Percentiles rank a stretch among this genome's conserved stretches.
Evolutionary conservation across 2,329 filamentous ascomycete species (phyloP).

Genomic region (Daldinia sp.): DNA sequence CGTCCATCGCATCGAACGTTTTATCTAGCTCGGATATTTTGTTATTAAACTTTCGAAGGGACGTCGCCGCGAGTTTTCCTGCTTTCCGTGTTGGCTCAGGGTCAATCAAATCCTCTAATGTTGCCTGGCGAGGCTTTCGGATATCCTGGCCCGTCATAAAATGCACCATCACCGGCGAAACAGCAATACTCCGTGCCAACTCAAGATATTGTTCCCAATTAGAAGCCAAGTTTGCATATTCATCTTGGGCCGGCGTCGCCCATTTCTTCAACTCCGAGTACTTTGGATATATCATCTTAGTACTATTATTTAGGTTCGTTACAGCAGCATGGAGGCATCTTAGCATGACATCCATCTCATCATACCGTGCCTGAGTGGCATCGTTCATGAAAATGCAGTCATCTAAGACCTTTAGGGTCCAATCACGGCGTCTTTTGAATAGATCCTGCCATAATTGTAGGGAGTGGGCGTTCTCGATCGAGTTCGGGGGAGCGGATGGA

Average conservation of each 20-base stretch:
- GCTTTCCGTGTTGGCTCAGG: constrained; percentile 75
- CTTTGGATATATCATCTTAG: constrained; percentile 75
- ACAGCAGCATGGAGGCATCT: constrained; percentile 85
- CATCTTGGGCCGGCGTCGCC: constrained; percentile 71
- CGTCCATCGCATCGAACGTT: constrained; percentile 66
- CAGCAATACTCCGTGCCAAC: constrained; percentile 69
- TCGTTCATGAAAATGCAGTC: constrained; percentile 73
- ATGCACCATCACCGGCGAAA: constrained; percentile 70
- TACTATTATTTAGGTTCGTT: constrained; percentile 80
- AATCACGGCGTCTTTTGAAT: constrained; percentile 80
- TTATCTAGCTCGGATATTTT: constrained; percentile 69
- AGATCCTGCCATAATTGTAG: constrained; percentile 88
- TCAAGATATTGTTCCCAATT: constrained; percentile 75
- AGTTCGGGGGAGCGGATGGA: constrained; percentile 78
- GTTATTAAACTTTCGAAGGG: constrained; percentile 66
- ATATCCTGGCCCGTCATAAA: constrained; percentile 66
- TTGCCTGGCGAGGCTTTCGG: constrained; percentile 59
- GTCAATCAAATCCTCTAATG: constrained; percentile 80
- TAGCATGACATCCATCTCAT: constrained; percentile 78
- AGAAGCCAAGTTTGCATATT: constrained; percentile 69
- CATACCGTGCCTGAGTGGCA: constrained; percentile 70
- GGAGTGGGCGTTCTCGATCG: constrained; percentile 79
- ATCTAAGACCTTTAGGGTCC: constrained; percentile 76
- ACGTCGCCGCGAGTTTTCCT: constrained; percentile 67
- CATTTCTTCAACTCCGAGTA: constrained; percentile 75